Percentiles rank a stretch among this genome's conserved stretches.
phyloP scores from a whole-genome alignment of 495 filamentous ascomycete genomes.

The Annulohypoxylon bovei region DNA sequence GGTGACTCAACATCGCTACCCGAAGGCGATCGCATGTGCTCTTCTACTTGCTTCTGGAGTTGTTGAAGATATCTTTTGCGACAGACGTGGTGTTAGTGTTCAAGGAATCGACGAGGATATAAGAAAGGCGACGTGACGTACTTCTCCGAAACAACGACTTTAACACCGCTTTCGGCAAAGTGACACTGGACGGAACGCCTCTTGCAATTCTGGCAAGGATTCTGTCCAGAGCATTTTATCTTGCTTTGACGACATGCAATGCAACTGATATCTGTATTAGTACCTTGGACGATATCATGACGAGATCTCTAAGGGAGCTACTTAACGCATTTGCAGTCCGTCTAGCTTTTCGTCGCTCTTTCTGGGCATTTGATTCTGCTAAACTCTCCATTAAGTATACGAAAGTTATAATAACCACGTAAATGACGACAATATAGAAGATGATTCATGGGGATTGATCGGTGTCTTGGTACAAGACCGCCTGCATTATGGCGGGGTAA shows the following conservation, averaged over 20 bases:
- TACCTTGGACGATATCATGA: not conserved
- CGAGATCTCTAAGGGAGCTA: not conserved
- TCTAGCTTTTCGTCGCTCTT: slow-evolving; percentile 9
- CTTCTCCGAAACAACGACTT: slow-evolving; percentile 11
- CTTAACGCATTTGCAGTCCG: slow-evolving; percentile 13
- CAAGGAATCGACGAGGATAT: not conserved
- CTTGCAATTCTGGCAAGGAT: slow-evolving; percentile 10
- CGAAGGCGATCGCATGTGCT: not conserved
- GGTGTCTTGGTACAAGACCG: not conserved
- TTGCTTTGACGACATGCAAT: slow-evolving; percentile 6
- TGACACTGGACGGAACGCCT: slow-evolving; percentile 1
- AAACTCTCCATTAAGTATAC: not conserved
- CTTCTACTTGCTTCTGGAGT: slow-evolving; percentile 6
- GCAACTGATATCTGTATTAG: not conserved
- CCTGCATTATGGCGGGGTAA: not conserved
- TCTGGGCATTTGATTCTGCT: not conserved
- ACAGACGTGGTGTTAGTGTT: not conserved
- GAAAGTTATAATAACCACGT: too few relatives aligned
- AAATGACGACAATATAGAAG: not conserved
- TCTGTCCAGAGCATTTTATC: slow-evolving; percentile 7
- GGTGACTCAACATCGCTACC: not conserved
- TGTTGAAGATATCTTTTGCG: slow-evolving; percentile 18
- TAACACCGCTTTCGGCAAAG: slow-evolving; percentile 1
- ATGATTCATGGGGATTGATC: not conserved
- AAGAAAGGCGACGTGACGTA: not conserved